Conservation (phyloP, 1,284 basidiomycete species). For the Puccinia novopanici region DNA sequence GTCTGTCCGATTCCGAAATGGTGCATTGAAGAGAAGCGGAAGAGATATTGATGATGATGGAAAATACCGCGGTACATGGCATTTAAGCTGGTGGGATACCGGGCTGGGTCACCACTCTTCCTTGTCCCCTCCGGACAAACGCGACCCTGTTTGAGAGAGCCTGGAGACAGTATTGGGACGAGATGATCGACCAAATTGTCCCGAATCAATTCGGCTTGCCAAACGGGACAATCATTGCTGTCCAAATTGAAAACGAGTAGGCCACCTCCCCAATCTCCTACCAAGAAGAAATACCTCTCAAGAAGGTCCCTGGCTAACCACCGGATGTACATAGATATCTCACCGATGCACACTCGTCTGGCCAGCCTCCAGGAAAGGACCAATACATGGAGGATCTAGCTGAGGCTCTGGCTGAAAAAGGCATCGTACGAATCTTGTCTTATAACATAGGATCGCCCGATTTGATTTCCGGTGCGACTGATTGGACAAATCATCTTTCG, state of each 20-base stretch:
- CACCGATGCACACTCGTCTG: slow-evolving; percentile 54
- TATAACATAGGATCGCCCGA: background rate
- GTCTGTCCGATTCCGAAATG: slow-evolving; percentile 4
- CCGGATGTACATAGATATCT: slow-evolving; percentile 41
- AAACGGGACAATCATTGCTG: slow-evolving; percentile 74
- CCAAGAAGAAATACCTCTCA: no score
- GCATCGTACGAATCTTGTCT: slow-evolving; percentile 64
- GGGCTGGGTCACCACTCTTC: slow-evolving; percentile 70
- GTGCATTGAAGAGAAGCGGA: no score
- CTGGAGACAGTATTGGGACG: slow-evolving; percentile 71
- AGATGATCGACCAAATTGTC: slow-evolving; percentile 30
- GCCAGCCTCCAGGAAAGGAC: slow-evolving; percentile 59
- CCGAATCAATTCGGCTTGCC: slow-evolving; percentile 32
- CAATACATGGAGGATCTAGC: slow-evolving; percentile 71
- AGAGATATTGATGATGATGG: slow-evolving; percentile 57
- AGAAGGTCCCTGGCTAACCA: no score
- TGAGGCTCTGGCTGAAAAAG: slow-evolving; percentile 64
- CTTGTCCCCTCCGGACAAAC: slow-evolving; percentile 69
- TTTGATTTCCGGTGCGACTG: background rate
- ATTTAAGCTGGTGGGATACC: slow-evolving; percentile 70
- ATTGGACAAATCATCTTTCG: background rate
- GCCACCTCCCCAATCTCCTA: slow-evolving; percentile 40
- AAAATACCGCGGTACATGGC: background rate
- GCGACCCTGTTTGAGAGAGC: slow-evolving; percentile 69
- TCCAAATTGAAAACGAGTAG: slow-evolving; percentile 74